Conservation (phyloP, 2,329 filamentous ascomycete genomes). For the Epichloe uncinata region DNA sequence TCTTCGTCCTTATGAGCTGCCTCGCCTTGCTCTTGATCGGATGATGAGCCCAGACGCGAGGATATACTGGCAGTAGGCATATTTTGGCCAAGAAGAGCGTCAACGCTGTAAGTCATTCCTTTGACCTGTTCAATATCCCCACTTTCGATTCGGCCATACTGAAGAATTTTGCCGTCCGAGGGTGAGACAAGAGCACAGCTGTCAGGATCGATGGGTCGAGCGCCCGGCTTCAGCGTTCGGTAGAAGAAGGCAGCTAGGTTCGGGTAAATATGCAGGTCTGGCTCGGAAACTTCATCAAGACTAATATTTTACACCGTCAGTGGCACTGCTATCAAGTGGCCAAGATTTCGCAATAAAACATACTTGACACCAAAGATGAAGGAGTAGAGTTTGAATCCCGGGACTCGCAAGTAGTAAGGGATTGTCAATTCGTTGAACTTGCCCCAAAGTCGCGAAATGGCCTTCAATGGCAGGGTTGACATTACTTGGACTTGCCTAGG, state of each 20-base stretch:
- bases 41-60: conserved; percentile 11
- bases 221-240: conserved; percentile 79
- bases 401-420: conserved; percentile 75
- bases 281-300: conserved; percentile 74
- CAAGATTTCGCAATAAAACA: conserved; percentile 8
- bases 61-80: conserved; percentile 41
- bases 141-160: conserved; percentile 83
- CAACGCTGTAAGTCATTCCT: conserved; percentile 93
- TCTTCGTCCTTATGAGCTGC: conserved; percentile 41
- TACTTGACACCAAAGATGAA: conserved; percentile 81
- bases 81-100: conserved; percentile 70
- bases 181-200: conserved; percentile 73
- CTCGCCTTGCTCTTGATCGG: conserved; percentile 12
- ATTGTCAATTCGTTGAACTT: conserved; percentile 81
- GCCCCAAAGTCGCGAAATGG: conserved; percentile 79
- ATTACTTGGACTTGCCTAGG: conserved; percentile 78
- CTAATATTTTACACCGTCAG: conserved; percentile 27
- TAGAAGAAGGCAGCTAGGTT: conserved; percentile 98
- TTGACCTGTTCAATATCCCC: conserved; percentile 98
- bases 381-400: conserved; percentile 79
- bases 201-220: conserved; percentile 71
- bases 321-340: not conserved
- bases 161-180: conserved; percentile 78
- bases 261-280: conserved; percentile 77
- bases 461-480: conserved; percentile 85